Evolutionary conservation across 2,329 filamentous ascomycete species (phyloP).

Genomic region (Seiridium unicorne): DNA sequence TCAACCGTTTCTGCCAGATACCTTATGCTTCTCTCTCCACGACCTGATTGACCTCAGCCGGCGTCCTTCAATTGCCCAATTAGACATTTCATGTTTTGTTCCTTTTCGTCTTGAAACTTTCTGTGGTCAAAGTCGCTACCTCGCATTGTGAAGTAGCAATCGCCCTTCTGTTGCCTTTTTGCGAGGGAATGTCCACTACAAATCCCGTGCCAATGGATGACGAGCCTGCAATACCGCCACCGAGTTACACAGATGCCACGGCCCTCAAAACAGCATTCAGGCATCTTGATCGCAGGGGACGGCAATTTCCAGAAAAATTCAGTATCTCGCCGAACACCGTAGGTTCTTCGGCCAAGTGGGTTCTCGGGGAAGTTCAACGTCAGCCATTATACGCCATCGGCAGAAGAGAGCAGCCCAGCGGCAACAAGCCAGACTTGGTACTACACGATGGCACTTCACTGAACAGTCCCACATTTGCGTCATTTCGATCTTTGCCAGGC

Average conservation of each 20-base stretch:
- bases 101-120: neutral
- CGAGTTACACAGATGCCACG: neutral
- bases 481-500: neutral
- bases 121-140: no score
- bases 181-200: neutral
- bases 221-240: neutral
- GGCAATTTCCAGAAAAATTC: neutral
- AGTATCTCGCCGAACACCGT: neutral
- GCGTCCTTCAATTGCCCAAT: no score
- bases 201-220: neutral
- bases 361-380: neutral
- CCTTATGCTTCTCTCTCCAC: no score
- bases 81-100: no score
- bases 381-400: conserved; percentile 1
- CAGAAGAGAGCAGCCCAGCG: neutral
- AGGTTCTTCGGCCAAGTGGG: neutral
- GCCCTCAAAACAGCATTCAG: neutral
- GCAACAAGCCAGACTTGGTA: conserved; percentile 6
- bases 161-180: neutral
- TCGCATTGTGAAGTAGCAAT: neutral
- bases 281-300: neutral
- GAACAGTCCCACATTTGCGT: neutral
- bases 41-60: no score
- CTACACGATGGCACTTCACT: conserved; percentile 2
- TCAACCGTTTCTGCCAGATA: no score